Percentiles rank a stretch among this genome's conserved stretches.
These are phyloP conservation scores for Chlamydomonas asymmetrica DNA, from an alignment of 139 green algal species.

Conservation along the genomic window DNA sequence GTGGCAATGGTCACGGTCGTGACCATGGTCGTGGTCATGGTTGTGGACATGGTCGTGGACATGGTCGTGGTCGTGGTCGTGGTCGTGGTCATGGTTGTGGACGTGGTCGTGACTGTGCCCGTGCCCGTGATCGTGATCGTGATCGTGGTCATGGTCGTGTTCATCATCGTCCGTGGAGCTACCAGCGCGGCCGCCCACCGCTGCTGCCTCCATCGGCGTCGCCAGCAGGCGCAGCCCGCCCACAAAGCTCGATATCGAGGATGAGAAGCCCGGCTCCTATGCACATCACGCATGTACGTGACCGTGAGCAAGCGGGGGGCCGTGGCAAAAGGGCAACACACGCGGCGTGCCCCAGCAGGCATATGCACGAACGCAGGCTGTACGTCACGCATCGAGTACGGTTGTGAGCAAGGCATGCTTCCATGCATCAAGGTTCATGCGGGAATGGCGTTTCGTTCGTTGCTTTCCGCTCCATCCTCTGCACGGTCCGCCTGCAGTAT, in stretches of 20 bases:
- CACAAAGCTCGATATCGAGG: neutral
- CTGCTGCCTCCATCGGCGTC: slow-evolving; percentile 2
- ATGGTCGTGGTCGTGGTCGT: neutral
- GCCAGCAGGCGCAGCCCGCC: neutral
- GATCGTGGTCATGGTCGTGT: slow-evolving; percentile 23
- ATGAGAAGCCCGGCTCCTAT: neutral
- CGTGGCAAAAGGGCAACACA: no score
- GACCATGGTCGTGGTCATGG: neutral
- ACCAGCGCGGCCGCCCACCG: neutral
- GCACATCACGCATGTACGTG: neutral
- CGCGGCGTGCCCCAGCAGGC: no score
- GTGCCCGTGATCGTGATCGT: slow-evolving; percentile 4
- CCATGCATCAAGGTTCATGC: no score
- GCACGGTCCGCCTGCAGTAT: neutral
- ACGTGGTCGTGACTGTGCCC: slow-evolving; percentile 7
- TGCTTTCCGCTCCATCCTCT: neutral
- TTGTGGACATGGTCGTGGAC: neutral
- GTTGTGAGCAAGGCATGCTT: neutral
- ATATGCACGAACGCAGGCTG: neutral
- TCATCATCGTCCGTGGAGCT: slow-evolving; percentile 18
- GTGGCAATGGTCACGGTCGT: slow-evolving; percentile 8
- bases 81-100: slow-evolving; percentile 15
- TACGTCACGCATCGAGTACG: neutral
- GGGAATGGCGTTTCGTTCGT: no score
- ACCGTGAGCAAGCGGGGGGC: no score